These are phyloP conservation scores for Onygenales sp. DNA, from an alignment of 2,329 filamentous ascomycete genomes.

Conservation along the genomic window DNA sequence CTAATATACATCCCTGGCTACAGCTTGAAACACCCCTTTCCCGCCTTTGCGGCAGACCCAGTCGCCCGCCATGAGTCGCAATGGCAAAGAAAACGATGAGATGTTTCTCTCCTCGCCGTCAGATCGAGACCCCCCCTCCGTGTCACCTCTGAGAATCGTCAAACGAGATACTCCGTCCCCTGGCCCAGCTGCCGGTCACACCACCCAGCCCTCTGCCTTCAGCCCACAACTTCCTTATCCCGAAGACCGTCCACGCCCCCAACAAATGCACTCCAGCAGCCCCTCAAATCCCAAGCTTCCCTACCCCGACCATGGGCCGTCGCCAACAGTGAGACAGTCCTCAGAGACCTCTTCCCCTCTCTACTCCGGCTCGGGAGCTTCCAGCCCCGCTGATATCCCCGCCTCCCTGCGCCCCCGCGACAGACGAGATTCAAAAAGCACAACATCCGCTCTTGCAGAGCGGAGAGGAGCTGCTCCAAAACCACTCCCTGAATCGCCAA, in stretches of 20 bases:
- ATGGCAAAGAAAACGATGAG: constrained; percentile 60
- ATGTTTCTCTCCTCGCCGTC: constrained; percentile 59
- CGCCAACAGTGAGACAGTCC: constrained; percentile 12
- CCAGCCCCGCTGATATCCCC: constrained; percentile 29
- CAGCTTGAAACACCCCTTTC: not conserved
- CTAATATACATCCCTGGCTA: not conserved
- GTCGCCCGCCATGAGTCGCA: constrained; percentile 32
- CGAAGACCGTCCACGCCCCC: constrained; percentile 46
- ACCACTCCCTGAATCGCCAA: constrained; percentile 72
- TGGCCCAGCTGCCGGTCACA: constrained; percentile 23
- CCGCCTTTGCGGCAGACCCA: not conserved
- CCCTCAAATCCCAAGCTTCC: constrained; percentile 23
- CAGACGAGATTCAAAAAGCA: constrained; percentile 45
- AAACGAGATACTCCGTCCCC: constrained; percentile 63
- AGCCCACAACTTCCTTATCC: constrained; percentile 58
- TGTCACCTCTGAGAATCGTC: constrained; percentile 76
- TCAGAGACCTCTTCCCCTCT: constrained; percentile 19
- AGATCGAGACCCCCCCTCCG: constrained; percentile 59
- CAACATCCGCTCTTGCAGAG: constrained; percentile 60
- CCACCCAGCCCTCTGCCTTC: constrained; percentile 50
- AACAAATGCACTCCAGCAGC: constrained; percentile 23
- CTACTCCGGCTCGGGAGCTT: constrained; percentile 19
- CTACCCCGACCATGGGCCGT: constrained; percentile 23
- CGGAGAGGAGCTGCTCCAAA: constrained; percentile 60
- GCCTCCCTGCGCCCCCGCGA: constrained; percentile 30